phyloP scores from a whole-genome alignment of 2,329 filamentous ascomycete genomes.

The Hirsutella thompsonii region DNA sequence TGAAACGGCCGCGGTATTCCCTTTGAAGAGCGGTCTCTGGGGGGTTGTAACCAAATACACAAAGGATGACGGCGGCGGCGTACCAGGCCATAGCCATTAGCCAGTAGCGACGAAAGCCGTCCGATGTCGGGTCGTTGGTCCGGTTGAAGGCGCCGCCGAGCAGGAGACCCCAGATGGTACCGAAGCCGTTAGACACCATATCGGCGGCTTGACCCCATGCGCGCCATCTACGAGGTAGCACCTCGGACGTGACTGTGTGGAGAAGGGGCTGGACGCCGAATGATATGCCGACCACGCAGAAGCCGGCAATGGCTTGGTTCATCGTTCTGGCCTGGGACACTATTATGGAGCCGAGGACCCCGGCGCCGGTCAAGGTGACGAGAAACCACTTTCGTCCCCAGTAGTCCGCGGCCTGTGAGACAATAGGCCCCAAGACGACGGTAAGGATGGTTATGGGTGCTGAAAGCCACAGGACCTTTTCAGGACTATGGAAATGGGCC shows the following conservation, averaged over 20 bases:
- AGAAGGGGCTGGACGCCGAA: slow-evolving; percentile 25
- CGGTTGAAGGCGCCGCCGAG: slow-evolving; percentile 21
- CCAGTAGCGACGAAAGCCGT: slow-evolving; percentile 24
- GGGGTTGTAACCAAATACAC: slow-evolving; percentile 19
- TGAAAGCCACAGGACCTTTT: slow-evolving; percentile 19
- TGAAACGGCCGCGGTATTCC: slow-evolving; percentile 8
- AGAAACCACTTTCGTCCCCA: slow-evolving; percentile 29
- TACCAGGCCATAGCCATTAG: slow-evolving; percentile 16
- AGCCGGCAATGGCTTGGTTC: slow-evolving; percentile 23
- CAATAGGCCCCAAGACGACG: slow-evolving; percentile 19
- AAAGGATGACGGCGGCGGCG: slow-evolving; percentile 12
- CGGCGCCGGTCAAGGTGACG: slow-evolving; percentile 18
- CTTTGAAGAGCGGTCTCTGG: slow-evolving; percentile 14
- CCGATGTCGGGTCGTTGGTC: slow-evolving; percentile 10
- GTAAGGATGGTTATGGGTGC: slow-evolving; percentile 6
- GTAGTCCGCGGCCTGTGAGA: slow-evolving; percentile 26
- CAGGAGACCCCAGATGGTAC: slow-evolving; percentile 16
- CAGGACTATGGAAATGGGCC: slow-evolving; percentile 10
- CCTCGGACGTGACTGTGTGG: slow-evolving; percentile 24
- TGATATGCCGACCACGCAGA: slow-evolving; percentile 19
- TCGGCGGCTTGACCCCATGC: slow-evolving; percentile 2
- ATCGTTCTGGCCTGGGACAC: slow-evolving; percentile 20
- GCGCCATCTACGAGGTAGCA: slow-evolving; percentile 22
- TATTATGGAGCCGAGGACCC: slow-evolving; percentile 21
- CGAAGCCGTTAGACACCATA: background rate